Conservation (phyloP, 1,139 yeast species). For the Nakaseomyces sp. region DNA sequence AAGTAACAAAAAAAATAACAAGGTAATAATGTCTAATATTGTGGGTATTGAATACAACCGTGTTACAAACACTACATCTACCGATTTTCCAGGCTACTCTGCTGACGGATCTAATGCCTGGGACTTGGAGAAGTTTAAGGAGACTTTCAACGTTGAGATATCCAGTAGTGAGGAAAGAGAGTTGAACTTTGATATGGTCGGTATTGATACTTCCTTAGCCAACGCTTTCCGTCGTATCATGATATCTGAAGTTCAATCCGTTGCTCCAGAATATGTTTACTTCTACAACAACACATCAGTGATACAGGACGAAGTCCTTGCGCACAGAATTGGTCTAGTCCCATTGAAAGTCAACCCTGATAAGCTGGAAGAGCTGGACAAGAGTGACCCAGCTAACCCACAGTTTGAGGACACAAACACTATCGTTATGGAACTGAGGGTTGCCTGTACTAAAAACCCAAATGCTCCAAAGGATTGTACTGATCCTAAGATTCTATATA, state of each 20-base stretch:
- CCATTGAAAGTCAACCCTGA: conserved; percentile 95
- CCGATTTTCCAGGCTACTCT: conserved; percentile 83
- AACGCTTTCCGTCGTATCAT: conserved; percentile 95
- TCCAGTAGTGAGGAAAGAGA: conserved; percentile 55
- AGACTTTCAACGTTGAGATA: conserved; percentile 61
- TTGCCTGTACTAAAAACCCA: conserved; percentile 76
- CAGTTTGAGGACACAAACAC: conserved; percentile 82
- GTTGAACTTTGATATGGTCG: conserved; percentile 79
- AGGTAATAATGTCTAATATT: conserved; percentile 39
- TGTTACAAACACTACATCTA: conserved; percentile 77
- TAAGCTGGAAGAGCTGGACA: conserved; percentile 66
- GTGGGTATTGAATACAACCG: conserved; percentile 88
- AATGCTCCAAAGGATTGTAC: conserved; percentile 72
- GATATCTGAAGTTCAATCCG: conserved; percentile 94
- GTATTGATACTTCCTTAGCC: conserved; percentile 84
- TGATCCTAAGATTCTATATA: conserved; percentile 74
- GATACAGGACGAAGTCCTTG: conserved; percentile 91
- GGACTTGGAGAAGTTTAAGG: conserved; percentile 75
- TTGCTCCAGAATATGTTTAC: conserved; percentile 87
- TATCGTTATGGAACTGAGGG: conserved; percentile 70
- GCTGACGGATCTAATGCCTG: conserved; percentile 63
- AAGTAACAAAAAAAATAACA: too few species aligned
- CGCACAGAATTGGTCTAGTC: conserved; percentile 87
- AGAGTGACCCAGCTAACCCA: conserved; percentile 52
- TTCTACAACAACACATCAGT: conserved; percentile 92